phyloP scores from a whole-genome alignment of 169 alveolate species.

The Theileria orientalis region DNA sequence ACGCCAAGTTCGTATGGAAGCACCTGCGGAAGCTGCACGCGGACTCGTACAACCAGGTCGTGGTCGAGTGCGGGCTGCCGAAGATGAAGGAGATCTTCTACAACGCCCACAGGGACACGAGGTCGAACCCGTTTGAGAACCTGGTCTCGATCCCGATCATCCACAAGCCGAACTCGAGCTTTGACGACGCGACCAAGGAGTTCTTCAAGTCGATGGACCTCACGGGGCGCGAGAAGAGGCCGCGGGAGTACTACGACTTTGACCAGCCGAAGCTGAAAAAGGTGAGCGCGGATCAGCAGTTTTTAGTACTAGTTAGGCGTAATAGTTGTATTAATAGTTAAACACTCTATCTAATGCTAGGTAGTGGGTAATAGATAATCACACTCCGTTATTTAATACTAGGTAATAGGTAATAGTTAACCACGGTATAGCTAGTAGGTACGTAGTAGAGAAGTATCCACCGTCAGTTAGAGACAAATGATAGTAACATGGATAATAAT shows the following conservation, averaged over 20 bases:
- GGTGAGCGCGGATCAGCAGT: conserved; percentile 31
- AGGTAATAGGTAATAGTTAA: no score
- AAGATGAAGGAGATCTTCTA: conserved; percentile 60
- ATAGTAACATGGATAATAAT: no score
- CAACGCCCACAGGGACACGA: conserved; percentile 40
- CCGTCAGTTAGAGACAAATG: no score
- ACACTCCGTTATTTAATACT: no score
- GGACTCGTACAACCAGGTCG: conserved; percentile 40
- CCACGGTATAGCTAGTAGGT: no score
- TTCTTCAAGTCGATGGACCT: conserved; percentile 9
- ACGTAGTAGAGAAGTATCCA: no score
- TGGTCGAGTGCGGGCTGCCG: conserved; percentile 63
- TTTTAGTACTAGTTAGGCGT: no score
- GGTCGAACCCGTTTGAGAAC: conserved; percentile 60
- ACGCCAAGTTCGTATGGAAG: conserved; percentile 68
- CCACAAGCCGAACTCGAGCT: conserved; percentile 35
- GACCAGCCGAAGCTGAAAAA: conserved; percentile 60
- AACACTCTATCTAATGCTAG: conserved; percentile 25
- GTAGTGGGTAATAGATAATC: no score
- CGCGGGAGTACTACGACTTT: conserved; percentile 61
- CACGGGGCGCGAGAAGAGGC: conserved; percentile 30
- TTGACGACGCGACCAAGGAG: conserved; percentile 42
- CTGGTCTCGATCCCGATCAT: conserved; percentile 42
- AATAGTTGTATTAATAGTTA: not conserved
- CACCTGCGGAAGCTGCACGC: conserved; percentile 56